Evolutionary conservation across 805 yeast genomes (phyloP).

Genomic region (Kluyveromyces wickerhamii): DNA sequence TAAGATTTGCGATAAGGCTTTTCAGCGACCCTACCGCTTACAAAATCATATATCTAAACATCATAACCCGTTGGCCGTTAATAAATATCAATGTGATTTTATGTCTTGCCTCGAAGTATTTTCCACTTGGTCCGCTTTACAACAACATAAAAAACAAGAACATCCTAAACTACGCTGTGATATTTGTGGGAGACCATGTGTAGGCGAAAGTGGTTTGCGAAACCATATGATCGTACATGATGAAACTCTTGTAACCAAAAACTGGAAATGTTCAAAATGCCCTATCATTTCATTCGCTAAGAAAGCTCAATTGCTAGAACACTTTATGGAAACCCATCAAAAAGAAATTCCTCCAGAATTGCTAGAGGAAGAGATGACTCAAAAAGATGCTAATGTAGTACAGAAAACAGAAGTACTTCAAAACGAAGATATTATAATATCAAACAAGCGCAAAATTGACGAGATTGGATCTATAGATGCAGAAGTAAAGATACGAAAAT

Average conservation of each 20-base stretch:
- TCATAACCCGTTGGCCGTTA: conserved; percentile 42
- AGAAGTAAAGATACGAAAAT: conserved; percentile 21
- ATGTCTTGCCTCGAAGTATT: conserved; percentile 54
- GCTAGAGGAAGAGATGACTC: no score
- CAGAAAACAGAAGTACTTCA: no score
- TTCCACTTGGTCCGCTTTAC: conserved; percentile 67
- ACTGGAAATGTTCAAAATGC: conserved; percentile 64
- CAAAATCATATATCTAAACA: conserved; percentile 56
- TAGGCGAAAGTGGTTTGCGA: conserved; percentile 59
- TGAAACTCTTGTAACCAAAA: conserved; percentile 38
- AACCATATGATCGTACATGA: conserved; percentile 73
- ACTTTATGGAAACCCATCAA: conserved; percentile 43
- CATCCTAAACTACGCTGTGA: conserved; percentile 65
- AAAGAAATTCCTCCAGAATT: conserved; percentile 6
- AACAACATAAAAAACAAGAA: conserved; percentile 57
- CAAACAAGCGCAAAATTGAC: conserved; percentile 9
- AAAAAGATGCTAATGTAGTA: no score
- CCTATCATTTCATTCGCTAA: conserved; percentile 40
- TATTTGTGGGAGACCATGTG: conserved; percentile 62
- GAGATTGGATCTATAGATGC: conserved; percentile 16
- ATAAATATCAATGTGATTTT: conserved; percentile 48
- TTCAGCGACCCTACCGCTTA: conserved; percentile 56
- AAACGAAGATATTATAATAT: no score
- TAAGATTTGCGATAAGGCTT: conserved; percentile 53
- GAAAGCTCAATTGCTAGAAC: conserved; percentile 49